Evolutionary conservation across 2,329 filamentous ascomycete species (phyloP), one percentile per base, ranked within the genome.

Genomic region (Trichoderma atrobrunneum): DNA sequence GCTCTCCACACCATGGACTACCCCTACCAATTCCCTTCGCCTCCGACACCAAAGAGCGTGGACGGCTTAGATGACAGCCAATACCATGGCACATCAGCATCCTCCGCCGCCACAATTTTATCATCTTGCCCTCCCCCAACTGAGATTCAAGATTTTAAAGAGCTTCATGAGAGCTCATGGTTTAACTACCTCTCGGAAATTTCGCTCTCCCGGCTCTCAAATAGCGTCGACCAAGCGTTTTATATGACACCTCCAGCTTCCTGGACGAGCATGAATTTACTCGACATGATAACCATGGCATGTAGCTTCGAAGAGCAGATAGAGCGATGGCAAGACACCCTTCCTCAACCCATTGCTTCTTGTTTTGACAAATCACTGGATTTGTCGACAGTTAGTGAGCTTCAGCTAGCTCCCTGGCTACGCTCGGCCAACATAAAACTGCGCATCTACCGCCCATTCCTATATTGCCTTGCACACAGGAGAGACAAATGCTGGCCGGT

Each of bases 11-110:
- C 21, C 10, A 18, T 63, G 16, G 18, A 63, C 11, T 63, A 43
- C 26, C 61, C 61, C 16, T 63, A 63, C 61, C 61, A 63, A 16
- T 63, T 63, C 34, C 61, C 61, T 63, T 63, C 61, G 5, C 61
- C 61, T 21, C 61, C 61, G 24, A 63, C 61, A 21, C 61, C 61
- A n/a, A 63, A 63, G 36, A 48, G 36, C 61, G 61, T 63, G n/a
- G 61, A 48, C 16, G 61, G 61, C 6, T n/a, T 63, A 21, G 61
- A 63, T 4, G 36, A 63, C 10, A 39, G 36, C 16, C 61, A 48
- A 30, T 63, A 63, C 24, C 36, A 28, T n/a, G 24, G 18, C 16
- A 5, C 36, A 63, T 48, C 61, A n/a, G 8, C 61, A 48, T 48
- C 36, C 21, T 54, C 48, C 21, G 11, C 21, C n/a, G 2, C 48